Evolutionary conservation across 495 filamentous ascomycete species (phyloP), one percentile per base, ranked within the genome.

Genomic region (Echria macrotheca): DNA sequence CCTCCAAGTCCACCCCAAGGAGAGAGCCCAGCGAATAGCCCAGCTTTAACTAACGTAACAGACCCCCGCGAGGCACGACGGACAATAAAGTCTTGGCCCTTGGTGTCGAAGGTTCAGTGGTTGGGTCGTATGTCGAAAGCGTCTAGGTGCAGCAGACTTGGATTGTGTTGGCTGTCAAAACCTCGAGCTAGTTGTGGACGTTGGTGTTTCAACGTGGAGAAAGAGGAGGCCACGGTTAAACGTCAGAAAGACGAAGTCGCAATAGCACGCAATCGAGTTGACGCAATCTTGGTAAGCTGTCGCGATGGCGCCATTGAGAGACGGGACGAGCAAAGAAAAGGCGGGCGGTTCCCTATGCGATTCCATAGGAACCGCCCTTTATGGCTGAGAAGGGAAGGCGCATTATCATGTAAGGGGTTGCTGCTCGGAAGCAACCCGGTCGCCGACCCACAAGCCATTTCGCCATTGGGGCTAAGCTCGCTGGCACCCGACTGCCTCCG

Each of bases 201-300:
- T n/a, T n/a, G n/a, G n/a, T n/a, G n/a, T n/a, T n/a, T n/a, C n/a
- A n/a, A n/a, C n/a, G n/a, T n/a, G n/a, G n/a, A n/a, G n/a, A n/a
- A n/a, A n/a, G 32, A 31, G 1, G 18, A 11, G 8, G 22, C n/a
- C 22, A 24, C 37, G 23, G 21, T 29, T 39, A 39, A 50, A 49
- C 31, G 42, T 44, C 32, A 45, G 41, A 37, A 38, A 5, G 8
- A 33, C 32, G 43, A 26, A 51, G 44, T 11, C 12, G 54, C 33
- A 29, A 46, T 42, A 55, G 54, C 57, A 63, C 60, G 60, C 60
- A 60, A 63, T 50, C 37, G 29, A 33, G 28, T 54, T 57, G 56
- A 55, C 54, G 52, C 54, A 57, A 56, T 44, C 28, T 26, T 49
- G 24, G 22, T 32, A 35, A 44, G 44, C 19, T 39, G 33, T 21